Evolutionary conservation across 2,329 filamentous ascomycete species (phyloP).

Genomic region (Cadophora malorum): DNA sequence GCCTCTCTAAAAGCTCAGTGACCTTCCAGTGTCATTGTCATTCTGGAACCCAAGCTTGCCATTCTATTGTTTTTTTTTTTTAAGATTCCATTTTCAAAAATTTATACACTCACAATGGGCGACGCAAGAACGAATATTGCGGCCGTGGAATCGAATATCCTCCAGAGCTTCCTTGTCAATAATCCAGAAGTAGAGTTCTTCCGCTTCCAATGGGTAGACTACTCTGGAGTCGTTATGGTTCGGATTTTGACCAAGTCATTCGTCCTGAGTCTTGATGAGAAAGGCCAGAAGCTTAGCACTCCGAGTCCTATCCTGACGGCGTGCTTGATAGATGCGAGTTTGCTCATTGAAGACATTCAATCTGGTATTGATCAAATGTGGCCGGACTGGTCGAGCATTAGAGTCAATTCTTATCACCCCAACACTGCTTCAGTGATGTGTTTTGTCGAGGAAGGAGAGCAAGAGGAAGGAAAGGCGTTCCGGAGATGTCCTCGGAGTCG

Average conservation of each 20-base stretch:
- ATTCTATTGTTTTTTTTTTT: too few species aligned
- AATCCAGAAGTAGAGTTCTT: constrained; percentile 66
- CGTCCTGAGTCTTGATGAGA: constrained; percentile 53
- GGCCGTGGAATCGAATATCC: constrained; percentile 1
- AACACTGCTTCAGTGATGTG: constrained; percentile 66
- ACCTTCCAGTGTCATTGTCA: not conserved
- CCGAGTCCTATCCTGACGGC: constrained; percentile 68
- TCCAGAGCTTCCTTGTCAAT: constrained; percentile 51
- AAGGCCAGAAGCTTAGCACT: constrained; percentile 50
- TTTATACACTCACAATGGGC: not conserved
- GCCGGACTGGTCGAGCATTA: constrained; percentile 62
- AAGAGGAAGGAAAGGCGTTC: constrained; percentile 54
- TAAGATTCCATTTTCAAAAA: not conserved
- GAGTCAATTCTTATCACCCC: constrained; percentile 62
- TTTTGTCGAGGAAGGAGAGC: constrained; percentile 67
- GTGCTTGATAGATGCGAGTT: constrained; percentile 67
- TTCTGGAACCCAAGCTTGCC: too few species aligned
- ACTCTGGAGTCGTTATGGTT: constrained; percentile 68
- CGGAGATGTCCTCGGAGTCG: constrained; percentile 68
- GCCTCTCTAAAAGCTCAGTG: not conserved
- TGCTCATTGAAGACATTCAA: constrained; percentile 55
- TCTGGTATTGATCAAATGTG: constrained; percentile 71
- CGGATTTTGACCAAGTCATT: constrained; percentile 70
- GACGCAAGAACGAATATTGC: not conserved
- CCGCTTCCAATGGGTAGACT: constrained; percentile 78